Base-by-base conservation (phyloP, 176 grass and related monocot species). In the bread wheat (Triticum aestivum) region DNA sequence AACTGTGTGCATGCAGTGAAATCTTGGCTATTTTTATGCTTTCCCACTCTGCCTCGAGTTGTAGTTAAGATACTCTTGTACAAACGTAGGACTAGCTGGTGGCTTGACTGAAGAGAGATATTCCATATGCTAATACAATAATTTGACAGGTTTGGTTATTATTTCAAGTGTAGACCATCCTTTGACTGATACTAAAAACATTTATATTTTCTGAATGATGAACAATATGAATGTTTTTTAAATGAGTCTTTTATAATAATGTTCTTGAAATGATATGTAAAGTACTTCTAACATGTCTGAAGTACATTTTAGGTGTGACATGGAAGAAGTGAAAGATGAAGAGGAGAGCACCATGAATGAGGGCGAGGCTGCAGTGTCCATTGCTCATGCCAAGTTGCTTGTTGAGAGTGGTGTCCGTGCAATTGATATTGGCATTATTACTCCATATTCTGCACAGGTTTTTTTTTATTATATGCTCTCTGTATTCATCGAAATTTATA, bases 241-340 rank as follows among this genome's bases (percentile, higher is more conserved):
- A 47, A 14, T 72, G 63, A 65, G 41, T 44, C 41, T 44, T 44
- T 44, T 44, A 44, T 44, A 45, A 45, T 12, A 71, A 73, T 90
- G 54, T 30, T 83, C 65, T 52, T 72, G 2, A 73, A 61, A 26
- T 73, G 64, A 80, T 49, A 81, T 6, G 26, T 21, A n/a, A 49
- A 80, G 54, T 54, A 82, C 27, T 78, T 77, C 26, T 88, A 61
- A 78, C 10, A 34, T 65, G 41, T 61, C 49, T 54, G 37, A 77
- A 75, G 37, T 62, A 81, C 5, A 61, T 47, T 87, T 59, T 76
- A 98, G 96, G 67, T 98, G 96, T 88, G 96, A 95, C 69, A 98
- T 98, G 93, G 96, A 98, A 87, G 96, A 98, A 90, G 92, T 92
- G 80, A 98, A 98, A 92, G 90, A 96, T 12, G 96, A 98, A 94